Evolutionary conservation across 208 protist species (phyloP), one percentile per base, ranked within the genome.

Genomic region (Trypanosoma scelopori): DNA sequence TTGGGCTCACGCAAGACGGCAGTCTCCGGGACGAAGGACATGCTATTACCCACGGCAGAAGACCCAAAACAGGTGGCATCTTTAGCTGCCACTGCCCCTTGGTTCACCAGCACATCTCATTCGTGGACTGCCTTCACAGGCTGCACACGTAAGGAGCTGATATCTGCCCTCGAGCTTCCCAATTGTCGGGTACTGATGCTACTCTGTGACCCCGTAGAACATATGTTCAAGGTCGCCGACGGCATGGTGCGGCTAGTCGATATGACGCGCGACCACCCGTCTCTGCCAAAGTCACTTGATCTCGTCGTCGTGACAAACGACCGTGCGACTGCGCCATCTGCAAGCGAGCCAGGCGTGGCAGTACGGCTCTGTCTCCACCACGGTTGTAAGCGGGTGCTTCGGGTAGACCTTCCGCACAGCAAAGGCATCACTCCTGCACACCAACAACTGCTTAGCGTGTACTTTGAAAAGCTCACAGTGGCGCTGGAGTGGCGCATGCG

Each of bases 61-160:
- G 56, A 43, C 5, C 28, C 16, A 32, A 35, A 27, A 28, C 9
- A 32, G 4, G 12, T 45, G 20, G 4, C 50, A 23, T 5, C 39
- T 30, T 23, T 7, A 16, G 41, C 23, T 48, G 30, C 16, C 20
- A n/a, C 23, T 5, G 42, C 0, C 20, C 20, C 16, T 49, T 59
- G 28, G 4, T 4, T 49, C 28, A 4, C 27, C 16, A 22, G 39
- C 23, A 62, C 59, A 49, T 1, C 39, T 3, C 9, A 49, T 22
- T 35, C 52, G 18, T 91, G 85, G 83, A 52, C 64, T 0, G 67
- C 87, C 4, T 80, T 83, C 61, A 45, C 52, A 28, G 89, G 89
- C 18, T 90, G 89, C 60, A 94, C 89, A 1, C 85, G 89, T 47
- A 92, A 94, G 67, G 85, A 90, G 63, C 69, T 94, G 15, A 78